Base-by-base conservation (phyloP, 1,139 yeast species). In the Debaryomyces singareniensis region DNA sequence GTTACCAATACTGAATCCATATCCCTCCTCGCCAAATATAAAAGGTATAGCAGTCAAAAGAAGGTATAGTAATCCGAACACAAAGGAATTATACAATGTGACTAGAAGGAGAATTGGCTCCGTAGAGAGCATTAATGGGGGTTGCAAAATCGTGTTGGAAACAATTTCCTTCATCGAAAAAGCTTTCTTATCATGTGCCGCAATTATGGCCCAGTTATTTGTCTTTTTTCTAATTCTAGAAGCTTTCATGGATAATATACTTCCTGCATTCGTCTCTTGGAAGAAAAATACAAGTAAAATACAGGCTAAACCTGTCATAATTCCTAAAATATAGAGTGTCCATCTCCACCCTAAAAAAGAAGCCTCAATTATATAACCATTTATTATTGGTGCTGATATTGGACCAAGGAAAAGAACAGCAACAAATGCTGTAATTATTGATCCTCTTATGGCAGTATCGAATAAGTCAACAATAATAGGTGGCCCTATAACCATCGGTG, bases 401-500 rank as follows among this genome's bases (percentile, higher is more conserved):
- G 34, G 34, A 4, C 35, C 34, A 5, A 31, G 18, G 16, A 35
- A 26, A 15, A 30, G 11, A 9, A 27, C 15, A 6, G 13, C 5
- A 5, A 42, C 37, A 29, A 35, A 47, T 5, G 45, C 31, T 20
- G 65, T 65, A 59, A 68, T 58, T 42, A 61, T 66, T 12, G 63
- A 57, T 9, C 72, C 74, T 42, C 75, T 54, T 37, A 38, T 45
- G 34, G 51, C 48, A 3, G 38, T 48, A 5, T 44, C 47, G 35
- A 49, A 49, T 61, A 83, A 64, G 49, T 85, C 95, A 4, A 91
- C 79, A 64, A 83, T 77, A 0, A 83, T 71, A 20, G 93, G 94
- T 14, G 93, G 94, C 5, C 82, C 87, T 23, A 82, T 84, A 13
- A 83, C 91, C 48, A 85, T 53, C 1, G 93, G 83, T 5, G 91